Evolutionary conservation across 495 filamentous ascomycete genomes (phyloP).

Genomic region (Neurospora sp.): DNA sequence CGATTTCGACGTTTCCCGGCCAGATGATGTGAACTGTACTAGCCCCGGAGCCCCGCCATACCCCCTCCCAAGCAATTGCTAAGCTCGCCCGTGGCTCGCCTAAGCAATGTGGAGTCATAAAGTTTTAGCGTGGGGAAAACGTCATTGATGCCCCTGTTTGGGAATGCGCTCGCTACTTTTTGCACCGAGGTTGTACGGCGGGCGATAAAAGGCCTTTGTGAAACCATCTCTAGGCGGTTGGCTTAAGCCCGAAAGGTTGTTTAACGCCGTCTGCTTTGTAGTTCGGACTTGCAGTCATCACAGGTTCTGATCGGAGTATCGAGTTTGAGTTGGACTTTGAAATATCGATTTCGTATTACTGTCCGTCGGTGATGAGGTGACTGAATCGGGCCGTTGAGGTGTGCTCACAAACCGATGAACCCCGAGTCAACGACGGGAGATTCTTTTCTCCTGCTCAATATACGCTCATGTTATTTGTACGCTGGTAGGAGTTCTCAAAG

Average conservation of each 20-base stretch:
- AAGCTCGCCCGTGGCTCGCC: background rate
- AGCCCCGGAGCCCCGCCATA: background rate
- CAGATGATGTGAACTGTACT: background rate
- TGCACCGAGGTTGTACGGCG: background rate
- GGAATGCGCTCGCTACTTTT: background rate
- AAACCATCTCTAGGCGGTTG: too few species aligned
- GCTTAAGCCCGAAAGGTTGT: too few species aligned
- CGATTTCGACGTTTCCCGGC: background rate
- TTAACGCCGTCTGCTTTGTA: background rate
- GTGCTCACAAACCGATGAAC: background rate
- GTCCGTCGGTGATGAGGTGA: background rate
- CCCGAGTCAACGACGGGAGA: background rate
- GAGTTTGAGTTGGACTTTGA: background rate
- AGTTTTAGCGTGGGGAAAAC: background rate
- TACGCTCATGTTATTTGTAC: background rate
- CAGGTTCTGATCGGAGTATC: too few species aligned
- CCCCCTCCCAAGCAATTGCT: background rate
- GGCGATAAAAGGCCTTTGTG: too few species aligned
- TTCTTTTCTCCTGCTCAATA: background rate
- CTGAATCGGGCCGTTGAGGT: background rate
- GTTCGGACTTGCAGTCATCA: too few species aligned
- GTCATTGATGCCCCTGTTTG: background rate
- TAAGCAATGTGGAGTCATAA: background rate
- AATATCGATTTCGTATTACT: background rate
- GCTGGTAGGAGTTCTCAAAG: background rate